phyloP scores from a whole-genome alignment of 306 rosid genomes.

The Abrus precatorius region DNA sequence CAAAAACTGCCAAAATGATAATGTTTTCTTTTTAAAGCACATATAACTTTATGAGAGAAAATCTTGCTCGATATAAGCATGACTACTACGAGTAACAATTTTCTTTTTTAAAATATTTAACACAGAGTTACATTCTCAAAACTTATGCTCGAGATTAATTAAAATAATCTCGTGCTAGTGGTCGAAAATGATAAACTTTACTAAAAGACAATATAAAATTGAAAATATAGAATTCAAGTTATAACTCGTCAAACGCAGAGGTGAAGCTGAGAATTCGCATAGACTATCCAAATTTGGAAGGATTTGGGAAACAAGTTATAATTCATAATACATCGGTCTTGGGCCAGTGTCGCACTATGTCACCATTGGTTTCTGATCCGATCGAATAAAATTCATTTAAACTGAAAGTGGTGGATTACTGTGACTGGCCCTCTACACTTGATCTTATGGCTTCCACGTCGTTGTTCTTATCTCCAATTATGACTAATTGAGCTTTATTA shows the following conservation, averaged over 20 bases:
- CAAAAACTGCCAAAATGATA: no score
- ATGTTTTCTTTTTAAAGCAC: no score
- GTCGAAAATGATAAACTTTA: background rate
- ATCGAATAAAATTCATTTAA: background rate
- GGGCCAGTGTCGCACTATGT: background rate
- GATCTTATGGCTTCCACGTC: constrained; percentile 4
- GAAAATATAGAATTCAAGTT: background rate
- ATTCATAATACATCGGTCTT: background rate
- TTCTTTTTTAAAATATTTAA: no score
- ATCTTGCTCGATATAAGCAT: no score
- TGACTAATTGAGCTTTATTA: constrained; percentile 22
- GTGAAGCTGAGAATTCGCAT: background rate
- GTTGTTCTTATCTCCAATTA: background rate
- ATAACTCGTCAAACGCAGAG: background rate
- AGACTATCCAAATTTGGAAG: background rate
- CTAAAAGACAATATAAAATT: background rate
- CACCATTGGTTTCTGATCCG: background rate
- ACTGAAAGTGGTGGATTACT: background rate
- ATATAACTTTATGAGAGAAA: no score
- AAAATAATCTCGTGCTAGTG: no score
- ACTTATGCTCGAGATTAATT: no score
- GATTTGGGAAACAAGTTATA: background rate
- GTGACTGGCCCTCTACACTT: background rate
- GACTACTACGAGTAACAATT: no score
- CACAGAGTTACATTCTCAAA: no score